Conservation (phyloP, 2,329 filamentous ascomycete species). For the Trichoderma gracile region DNA sequence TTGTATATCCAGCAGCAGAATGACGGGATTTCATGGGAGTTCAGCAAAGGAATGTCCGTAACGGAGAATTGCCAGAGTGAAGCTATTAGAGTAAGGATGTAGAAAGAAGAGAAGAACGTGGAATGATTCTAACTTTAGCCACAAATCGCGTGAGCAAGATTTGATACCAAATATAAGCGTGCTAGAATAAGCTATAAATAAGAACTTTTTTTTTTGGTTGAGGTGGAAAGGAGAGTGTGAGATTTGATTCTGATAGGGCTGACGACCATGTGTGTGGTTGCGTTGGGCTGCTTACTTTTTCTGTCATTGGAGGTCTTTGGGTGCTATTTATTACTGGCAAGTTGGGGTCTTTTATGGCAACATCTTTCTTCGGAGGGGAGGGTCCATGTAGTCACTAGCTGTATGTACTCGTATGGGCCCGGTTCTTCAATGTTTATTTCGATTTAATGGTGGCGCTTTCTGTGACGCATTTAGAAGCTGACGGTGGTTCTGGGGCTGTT, state of each 20-base stretch:
- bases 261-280: background rate
- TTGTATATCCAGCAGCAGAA: background rate
- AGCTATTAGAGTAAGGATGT: no score
- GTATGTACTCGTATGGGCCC: no score
- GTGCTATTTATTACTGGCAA: no score
- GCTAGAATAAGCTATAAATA: background rate
- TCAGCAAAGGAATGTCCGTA: background rate
- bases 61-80: background rate
- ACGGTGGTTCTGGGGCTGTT: constrained; percentile 9
- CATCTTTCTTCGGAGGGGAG: background rate
- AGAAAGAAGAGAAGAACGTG: no score
- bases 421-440: no score
- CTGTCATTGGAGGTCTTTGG: background rate
- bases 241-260: constrained; percentile 9
- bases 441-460: background rate
- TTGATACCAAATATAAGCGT: constrained; percentile 1
- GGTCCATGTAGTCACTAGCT: no score
- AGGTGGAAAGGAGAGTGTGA: background rate
- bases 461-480: constrained; percentile 17
- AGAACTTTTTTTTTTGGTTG: background rate
- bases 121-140: no score
- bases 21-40: background rate
- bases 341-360: background rate
- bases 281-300: background rate
- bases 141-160: no score